These are phyloP conservation scores for Malus hybrid DNA, from an alignment of 331 rosid genomes.

Conservation along the genomic window DNA sequence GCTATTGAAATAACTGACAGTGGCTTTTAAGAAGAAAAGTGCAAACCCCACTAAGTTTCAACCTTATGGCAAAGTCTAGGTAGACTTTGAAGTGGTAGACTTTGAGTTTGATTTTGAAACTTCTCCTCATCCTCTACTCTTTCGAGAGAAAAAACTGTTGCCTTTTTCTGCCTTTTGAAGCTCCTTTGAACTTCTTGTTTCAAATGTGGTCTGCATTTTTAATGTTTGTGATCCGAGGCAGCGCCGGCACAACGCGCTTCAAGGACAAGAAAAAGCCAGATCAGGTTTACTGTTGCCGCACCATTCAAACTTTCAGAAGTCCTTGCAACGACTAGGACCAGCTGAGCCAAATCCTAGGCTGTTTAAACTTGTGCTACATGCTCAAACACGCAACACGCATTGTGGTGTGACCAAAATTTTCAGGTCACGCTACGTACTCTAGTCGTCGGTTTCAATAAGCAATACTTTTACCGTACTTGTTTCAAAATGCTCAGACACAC, in stretches of 20 bases:
- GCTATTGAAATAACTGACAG: not conserved
- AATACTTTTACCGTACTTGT: too few relatives aligned
- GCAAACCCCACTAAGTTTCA: not conserved
- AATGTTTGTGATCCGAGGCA: not conserved
- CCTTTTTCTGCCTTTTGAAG: not conserved
- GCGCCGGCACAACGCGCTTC: constrained; percentile 4
- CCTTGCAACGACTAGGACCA: not conserved
- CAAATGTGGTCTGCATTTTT: constrained; percentile 4
- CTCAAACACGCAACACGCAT: not conserved
- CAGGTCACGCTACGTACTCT: not conserved
- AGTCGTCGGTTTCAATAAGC: not conserved
- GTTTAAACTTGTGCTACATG: constrained; percentile 3
- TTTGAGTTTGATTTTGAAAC: not conserved
- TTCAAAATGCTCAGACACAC: not conserved
- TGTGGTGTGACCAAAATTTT: constrained; percentile 2
- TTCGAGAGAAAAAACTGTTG: not conserved
- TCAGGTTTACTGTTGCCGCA: constrained; percentile 2
- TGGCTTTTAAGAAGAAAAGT: not conserved
- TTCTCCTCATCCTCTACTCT: not conserved
- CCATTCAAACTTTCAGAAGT: not conserved
- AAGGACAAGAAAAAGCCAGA: not conserved
- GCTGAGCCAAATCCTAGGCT: not conserved
- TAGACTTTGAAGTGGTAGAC: not conserved
- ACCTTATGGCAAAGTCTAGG: not conserved
- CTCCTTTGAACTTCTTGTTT: not conserved